phyloP scores from a whole-genome alignment of 2,329 filamentous ascomycete genomes.

The Botrytis fabae region DNA sequence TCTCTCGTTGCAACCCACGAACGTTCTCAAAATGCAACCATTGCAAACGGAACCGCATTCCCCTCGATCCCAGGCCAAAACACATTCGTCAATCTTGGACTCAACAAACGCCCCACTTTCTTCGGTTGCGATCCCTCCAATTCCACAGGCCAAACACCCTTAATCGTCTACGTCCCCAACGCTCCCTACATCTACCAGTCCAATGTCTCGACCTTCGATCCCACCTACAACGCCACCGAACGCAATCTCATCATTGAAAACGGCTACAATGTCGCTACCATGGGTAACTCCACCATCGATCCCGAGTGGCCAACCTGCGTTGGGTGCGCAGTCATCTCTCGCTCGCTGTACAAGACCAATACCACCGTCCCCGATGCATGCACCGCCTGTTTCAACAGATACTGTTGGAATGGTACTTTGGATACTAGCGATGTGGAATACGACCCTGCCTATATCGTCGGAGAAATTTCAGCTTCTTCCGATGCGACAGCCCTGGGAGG shows the following conservation, averaged over 20 bases:
- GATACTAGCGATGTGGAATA: conserved; percentile 32
- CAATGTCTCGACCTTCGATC: conserved; percentile 78
- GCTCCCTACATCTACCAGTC: conserved; percentile 73
- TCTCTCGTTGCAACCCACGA: conserved; percentile 72
- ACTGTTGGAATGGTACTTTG: conserved; percentile 83
- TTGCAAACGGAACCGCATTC: conserved; percentile 69
- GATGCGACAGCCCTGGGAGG: neutral
- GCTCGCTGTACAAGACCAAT: conserved; percentile 71
- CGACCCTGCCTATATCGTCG: conserved; percentile 30
- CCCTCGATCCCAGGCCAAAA: conserved; percentile 71
- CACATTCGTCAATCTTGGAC: conserved; percentile 74
- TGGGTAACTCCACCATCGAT: conserved; percentile 77
- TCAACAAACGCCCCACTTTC: conserved; percentile 75
- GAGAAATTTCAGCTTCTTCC: conserved; percentile 17
- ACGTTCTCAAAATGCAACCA: conserved; percentile 57
- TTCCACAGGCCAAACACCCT: conserved; percentile 56
- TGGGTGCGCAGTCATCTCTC: conserved; percentile 79
- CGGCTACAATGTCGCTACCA: conserved; percentile 80
- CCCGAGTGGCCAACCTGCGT: conserved; percentile 78
- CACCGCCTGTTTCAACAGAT: conserved; percentile 70
- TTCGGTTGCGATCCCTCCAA: conserved; percentile 75
- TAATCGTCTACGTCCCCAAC: conserved; percentile 88
- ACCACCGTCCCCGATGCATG: conserved; percentile 71
- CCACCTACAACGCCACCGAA: conserved; percentile 61
- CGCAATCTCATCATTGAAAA: conserved; percentile 83